phyloP scores from a whole-genome alignment of 1,139 yeast species.

The Wickerhamomyces sp. region DNA sequence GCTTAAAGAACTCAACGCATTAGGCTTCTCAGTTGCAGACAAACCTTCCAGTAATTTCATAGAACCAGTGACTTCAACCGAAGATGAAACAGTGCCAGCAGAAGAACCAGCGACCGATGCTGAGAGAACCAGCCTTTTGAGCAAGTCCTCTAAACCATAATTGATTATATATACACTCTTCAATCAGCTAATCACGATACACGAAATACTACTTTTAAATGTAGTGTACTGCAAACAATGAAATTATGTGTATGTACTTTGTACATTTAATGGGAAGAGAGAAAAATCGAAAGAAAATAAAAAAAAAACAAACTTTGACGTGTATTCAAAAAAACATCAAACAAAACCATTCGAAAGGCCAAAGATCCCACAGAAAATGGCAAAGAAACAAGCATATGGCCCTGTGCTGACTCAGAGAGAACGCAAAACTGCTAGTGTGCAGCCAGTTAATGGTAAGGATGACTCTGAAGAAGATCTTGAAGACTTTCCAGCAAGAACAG shows the following conservation, averaged over 20 bases:
- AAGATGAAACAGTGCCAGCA: constrained; percentile 20
- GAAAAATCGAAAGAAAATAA: no score
- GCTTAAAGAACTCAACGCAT: constrained; percentile 32
- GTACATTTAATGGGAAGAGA: no score
- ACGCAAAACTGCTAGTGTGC: no score
- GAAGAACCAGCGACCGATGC: constrained; percentile 12
- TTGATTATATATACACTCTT: no score
- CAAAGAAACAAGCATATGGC: constrained; percentile 8
- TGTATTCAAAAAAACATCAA: no score
- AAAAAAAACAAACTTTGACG: no score
- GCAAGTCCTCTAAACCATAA: constrained; percentile 10
- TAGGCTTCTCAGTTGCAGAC: constrained; percentile 39
- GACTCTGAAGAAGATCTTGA: not conserved
- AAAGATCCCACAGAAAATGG: constrained; percentile 3
- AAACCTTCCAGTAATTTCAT: not conserved
- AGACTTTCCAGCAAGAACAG: not conserved
- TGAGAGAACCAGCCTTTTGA: constrained; percentile 23
- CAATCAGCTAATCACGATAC: not conserved
- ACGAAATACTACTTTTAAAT: no score
- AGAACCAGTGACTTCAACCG: constrained; percentile 1
- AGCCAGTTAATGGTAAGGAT: no score
- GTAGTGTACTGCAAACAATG: no score
- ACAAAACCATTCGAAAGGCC: no score
- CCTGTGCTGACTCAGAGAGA: constrained; percentile 19
- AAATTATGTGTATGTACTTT: no score